Conservation (phyloP, 441 rosid genomes). For the Breynia disticha region DNA sequence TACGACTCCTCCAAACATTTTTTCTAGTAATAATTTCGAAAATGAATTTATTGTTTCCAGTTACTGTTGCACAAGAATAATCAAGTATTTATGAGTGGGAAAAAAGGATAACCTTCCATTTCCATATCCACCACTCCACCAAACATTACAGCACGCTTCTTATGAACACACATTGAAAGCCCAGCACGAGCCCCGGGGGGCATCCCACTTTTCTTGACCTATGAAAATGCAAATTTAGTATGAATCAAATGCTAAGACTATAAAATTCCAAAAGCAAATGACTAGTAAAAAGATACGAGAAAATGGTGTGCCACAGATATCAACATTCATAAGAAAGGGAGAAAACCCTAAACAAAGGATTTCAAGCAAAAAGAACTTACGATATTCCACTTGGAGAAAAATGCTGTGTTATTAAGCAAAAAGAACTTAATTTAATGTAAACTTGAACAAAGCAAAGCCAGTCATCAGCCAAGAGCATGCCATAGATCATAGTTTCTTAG, state of each 20-base stretch:
- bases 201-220: conserved; percentile 96
- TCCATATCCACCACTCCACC: conserved; percentile 99
- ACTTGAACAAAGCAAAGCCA: too few species aligned
- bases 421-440: too few species aligned
- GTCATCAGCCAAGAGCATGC: too few species aligned
- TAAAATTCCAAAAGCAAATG: conserved; percentile 1
- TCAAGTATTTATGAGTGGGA: neutral
- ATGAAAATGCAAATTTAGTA: conserved; percentile 14
- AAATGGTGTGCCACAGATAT: neutral
- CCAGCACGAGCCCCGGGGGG: conserved; percentile 97
- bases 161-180: conserved; percentile 87
- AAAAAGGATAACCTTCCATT: conserved; percentile 58
- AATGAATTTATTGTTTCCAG: too few species aligned
- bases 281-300: neutral
- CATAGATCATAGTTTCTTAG: too few species aligned
- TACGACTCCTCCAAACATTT: too few species aligned
- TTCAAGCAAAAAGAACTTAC: neutral
- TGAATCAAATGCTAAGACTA: neutral
- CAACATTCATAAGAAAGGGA: neutral
- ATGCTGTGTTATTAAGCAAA: neutral
- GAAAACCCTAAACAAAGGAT: neutral
- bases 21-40: too few species aligned
- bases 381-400: neutral
- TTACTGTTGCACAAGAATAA: too few species aligned
- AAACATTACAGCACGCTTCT: conserved; percentile 87